Evolutionary conservation across 371 early-diverging fungal species (phyloP), one percentile per base, ranked within the genome.

Genomic region (Entomophthora muscae): DNA sequence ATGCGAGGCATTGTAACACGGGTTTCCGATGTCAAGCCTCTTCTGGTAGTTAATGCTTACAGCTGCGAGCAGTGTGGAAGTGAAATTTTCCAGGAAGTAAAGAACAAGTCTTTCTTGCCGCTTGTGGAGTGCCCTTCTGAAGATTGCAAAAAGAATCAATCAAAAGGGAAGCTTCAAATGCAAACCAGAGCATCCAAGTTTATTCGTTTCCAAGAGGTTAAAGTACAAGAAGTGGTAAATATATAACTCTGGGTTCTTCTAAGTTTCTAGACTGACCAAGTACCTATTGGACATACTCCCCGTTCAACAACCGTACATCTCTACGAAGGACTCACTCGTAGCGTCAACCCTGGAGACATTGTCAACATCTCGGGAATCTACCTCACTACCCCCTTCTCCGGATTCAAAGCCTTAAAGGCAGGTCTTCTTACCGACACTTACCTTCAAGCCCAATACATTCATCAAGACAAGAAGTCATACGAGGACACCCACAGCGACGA

Each of bases 221-320:
- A 91, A 71, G 67, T 97, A 53, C 97, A 97, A 72, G 97, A 97
- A 73, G 71, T 92, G 78, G 88, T 87, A 77, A 53, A 76, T 68
- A n/a, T 3, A 28, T 12, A 30, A 30, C 0, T 13, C n/a, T 68
- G 59, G 1, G 17, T 63, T 57, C 1, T 32, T 33, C 1, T n/a
- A 62, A 27, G 13, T 29, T 52, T 27, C 13, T 66, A 87, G 84
- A 85, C 97, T 13, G 89, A 93, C 73, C 98, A 98, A 82, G 95
- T 98, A 7, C 98, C 98, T 64, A 93, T 94, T 64, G 99, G 99
- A 57, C 92, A 95, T 74, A 95, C 98, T 71, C 99, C 99, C 53
- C 84, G 99, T 56, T 82, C 89, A 17, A 88, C 99, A 78, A 91
- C 88, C n/a, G 78, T 98, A 5, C 91, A 98, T 69, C 72, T 93